phyloP scores from a whole-genome alignment of 1,284 basidiomycete species.

The Papiliotrema fonsecae region DNA sequence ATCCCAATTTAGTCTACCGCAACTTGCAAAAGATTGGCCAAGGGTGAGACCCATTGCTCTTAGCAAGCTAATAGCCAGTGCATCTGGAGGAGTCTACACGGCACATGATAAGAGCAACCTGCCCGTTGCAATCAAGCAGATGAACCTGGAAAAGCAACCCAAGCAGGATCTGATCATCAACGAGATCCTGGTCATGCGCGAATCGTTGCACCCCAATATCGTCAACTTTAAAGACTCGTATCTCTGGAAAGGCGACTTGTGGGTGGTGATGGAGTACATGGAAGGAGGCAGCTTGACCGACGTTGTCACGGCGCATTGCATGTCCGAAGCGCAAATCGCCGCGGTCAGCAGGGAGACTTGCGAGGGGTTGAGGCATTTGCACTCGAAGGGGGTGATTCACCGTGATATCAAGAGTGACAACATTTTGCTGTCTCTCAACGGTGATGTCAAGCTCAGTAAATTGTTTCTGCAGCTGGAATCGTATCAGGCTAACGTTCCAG shows the following conservation, averaged over 20 bases:
- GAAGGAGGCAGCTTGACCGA: conserved; percentile 86
- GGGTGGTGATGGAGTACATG: conserved; percentile 99
- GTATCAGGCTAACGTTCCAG: conserved; percentile 49
- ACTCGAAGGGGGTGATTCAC: conserved; percentile 92
- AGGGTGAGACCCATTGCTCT: conserved; percentile 57
- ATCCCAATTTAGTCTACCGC: conserved; percentile 89
- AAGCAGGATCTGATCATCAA: conserved; percentile 99
- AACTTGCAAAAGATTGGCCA: conserved; percentile 96
- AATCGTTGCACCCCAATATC: conserved; percentile 92
- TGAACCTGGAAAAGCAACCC: conserved; percentile 99
- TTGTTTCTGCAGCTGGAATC: conserved; percentile 22
- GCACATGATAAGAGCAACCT: conserved; percentile 93
- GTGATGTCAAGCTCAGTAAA: conserved; percentile 95
- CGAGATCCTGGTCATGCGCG: conserved; percentile 98
- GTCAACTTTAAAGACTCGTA: conserved; percentile 99
- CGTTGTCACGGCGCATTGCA: conserved; percentile 92
- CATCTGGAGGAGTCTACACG: conserved; percentile 96
- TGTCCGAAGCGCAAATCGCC: conserved; percentile 90
- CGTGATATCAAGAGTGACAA: conserved; percentile 99
- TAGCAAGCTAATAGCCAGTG: conserved; percentile 53
- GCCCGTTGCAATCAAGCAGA: conserved; percentile 98
- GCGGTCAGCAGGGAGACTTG: conserved; percentile 86
- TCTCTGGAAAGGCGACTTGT: conserved; percentile 93
- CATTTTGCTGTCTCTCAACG: conserved; percentile 82
- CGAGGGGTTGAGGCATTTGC: conserved; percentile 86